phyloP scores from a whole-genome alignment of 768 basidiomycete species.

The Phaeotremella skinneri region DNA sequence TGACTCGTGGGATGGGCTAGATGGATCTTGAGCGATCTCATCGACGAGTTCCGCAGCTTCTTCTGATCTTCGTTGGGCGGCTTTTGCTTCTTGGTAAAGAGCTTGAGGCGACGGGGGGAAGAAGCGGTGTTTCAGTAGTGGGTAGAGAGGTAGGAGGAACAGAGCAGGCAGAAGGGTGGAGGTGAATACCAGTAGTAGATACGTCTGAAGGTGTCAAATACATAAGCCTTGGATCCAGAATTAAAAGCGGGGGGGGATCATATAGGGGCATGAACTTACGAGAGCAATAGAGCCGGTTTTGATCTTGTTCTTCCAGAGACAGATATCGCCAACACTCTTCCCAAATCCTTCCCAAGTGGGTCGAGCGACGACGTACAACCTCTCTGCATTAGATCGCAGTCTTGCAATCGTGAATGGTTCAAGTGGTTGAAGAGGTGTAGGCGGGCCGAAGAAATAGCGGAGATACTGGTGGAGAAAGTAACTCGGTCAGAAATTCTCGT shows the following conservation, averaged over 20 bases:
- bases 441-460: constrained; percentile 13
- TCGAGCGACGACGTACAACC: constrained; percentile 22
- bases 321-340: constrained; percentile 8
- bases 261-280: constrained; percentile 6
- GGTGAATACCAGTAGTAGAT: constrained; percentile 10
- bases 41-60: constrained; percentile 14
- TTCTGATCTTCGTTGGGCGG: neutral
- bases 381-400: constrained; percentile 18
- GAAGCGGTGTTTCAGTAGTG: constrained; percentile 16
- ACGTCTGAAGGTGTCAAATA: constrained; percentile 6
- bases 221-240: neutral
- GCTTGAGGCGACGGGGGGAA: constrained; percentile 15
- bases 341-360: constrained; percentile 19
- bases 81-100: constrained; percentile 4
- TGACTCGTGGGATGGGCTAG: neutral
- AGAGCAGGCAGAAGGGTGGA: constrained; percentile 20
- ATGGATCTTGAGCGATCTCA: constrained; percentile 3
- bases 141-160: constrained; percentile 16
- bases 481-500: neutral
- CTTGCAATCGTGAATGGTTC: constrained; percentile 26
- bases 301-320: constrained; percentile 17
- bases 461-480: constrained; percentile 5
- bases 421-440: constrained; percentile 6
- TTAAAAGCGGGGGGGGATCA: neutral
- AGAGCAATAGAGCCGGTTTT: constrained; percentile 5